Evolutionary conservation across 768 basidiomycete species (phyloP).

Genomic region (Boletus pseudopeckii): DNA sequence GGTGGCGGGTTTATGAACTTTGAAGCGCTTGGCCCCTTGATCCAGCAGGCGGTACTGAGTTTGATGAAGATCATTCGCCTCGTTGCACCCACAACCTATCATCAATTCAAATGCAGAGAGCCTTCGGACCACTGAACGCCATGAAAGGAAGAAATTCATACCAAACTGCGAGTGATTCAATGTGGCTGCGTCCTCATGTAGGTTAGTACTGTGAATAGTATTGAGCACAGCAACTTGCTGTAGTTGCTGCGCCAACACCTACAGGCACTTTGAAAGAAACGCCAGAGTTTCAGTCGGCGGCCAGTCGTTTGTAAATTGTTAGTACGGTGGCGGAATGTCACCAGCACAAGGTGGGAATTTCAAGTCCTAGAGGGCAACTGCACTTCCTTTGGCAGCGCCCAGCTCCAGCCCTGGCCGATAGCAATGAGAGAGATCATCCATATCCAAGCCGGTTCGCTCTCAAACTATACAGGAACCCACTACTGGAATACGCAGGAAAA

Average conservation of each 20-base stretch:
- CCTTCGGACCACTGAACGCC: not conserved
- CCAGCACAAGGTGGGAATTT: slow-evolving; percentile 5
- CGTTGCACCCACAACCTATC: not conserved
- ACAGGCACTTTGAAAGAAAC: not conserved
- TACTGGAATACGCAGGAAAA: slow-evolving; percentile 81
- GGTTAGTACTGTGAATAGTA: not conserved
- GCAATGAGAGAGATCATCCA: slow-evolving; percentile 77
- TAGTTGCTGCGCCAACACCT: not conserved
- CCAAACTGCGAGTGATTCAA: too few species aligned
- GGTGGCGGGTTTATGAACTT: not conserved
- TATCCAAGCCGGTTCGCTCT: slow-evolving; percentile 64
- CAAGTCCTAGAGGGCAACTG: not conserved
- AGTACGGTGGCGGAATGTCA: too few species aligned
- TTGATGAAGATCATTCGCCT: not conserved
- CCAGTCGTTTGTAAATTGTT: too few species aligned
- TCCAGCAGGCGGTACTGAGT: not conserved
- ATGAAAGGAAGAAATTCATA: too few species aligned
- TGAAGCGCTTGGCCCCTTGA: not conserved
- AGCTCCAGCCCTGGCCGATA: not conserved
- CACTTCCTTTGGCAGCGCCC: too few species aligned
- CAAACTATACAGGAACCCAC: slow-evolving; percentile 71
- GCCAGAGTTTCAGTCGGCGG: too few species aligned
- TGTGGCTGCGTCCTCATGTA: not conserved
- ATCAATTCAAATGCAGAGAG: not conserved
- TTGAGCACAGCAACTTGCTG: not conserved